Conservation (phyloP, 352 stramenopile species). For the Globisporangium mamillatum region DNA sequence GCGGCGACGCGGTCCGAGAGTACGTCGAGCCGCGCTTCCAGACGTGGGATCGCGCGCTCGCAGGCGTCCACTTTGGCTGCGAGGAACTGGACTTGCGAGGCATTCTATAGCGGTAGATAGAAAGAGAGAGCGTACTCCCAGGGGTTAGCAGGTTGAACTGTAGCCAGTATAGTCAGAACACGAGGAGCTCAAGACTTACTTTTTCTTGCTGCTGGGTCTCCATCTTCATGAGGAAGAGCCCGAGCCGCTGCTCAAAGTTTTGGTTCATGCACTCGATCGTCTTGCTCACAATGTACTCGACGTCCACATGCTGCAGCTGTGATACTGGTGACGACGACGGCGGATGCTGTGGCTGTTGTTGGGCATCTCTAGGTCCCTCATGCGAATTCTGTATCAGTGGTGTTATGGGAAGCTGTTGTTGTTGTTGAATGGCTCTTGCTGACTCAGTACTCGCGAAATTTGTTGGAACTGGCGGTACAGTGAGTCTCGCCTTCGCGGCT, state of each 20-base stretch:
- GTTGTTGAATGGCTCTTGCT: no score
- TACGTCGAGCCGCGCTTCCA: constrained; percentile 59
- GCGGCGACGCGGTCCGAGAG: constrained; percentile 53
- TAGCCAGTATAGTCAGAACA: not conserved
- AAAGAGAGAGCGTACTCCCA: not conserved
- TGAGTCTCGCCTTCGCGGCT: no score
- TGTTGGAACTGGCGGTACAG: no score
- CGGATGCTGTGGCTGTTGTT: not conserved
- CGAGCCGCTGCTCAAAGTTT: constrained; percentile 59
- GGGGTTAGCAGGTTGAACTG: no score
- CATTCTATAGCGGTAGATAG: constrained; percentile 20
- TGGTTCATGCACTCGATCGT: constrained; percentile 69
- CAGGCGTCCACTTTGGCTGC: constrained; percentile 57
- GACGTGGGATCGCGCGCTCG: constrained; percentile 53
- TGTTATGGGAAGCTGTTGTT: no score
- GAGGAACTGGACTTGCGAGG: constrained; percentile 49
- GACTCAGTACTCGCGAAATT: no score
- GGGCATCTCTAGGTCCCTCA: not conserved
- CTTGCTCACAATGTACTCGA: constrained; percentile 63
- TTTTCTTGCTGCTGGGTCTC: constrained; percentile 62
- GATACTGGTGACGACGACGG: not conserved
- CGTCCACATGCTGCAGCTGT: constrained; percentile 38
- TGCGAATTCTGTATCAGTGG: no score
- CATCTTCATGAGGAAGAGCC: constrained; percentile 52
- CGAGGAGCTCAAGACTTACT: constrained; percentile 16